These are phyloP conservation scores for Alternaria metachromatica DNA, from an alignment of 2,329 filamentous ascomycete species.

Conservation along the genomic window DNA sequence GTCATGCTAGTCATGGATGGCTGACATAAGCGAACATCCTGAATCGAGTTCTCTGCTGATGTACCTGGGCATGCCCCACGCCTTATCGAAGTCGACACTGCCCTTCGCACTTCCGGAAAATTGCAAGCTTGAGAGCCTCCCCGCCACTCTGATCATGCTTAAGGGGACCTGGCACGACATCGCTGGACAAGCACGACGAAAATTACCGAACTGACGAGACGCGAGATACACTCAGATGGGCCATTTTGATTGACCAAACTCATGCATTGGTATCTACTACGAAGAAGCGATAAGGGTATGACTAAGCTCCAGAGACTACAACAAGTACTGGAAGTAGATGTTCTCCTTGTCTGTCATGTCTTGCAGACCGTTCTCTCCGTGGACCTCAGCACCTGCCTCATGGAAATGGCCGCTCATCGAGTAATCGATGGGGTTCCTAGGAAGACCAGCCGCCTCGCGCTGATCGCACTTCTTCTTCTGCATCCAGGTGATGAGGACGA, in stretches of 20 bases:
- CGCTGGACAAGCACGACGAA: neutral
- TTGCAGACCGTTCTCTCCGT: conserved; percentile 31
- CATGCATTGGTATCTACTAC: neutral
- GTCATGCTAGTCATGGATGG: neutral
- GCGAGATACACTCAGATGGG: neutral
- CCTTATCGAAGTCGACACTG: neutral
- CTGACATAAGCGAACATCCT: neutral
- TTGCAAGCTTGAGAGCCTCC: no score
- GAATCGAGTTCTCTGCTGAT: neutral
- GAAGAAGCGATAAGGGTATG: neutral
- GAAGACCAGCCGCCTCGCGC: conserved; percentile 28
- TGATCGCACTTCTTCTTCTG: conserved; percentile 30
- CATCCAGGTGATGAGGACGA: conserved; percentile 25
- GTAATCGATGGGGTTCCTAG: conserved; percentile 24
- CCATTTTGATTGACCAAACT: neutral
- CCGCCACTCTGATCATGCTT: neutral
- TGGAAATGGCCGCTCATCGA: conserved; percentile 27
- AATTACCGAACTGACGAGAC: neutral
- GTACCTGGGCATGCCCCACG: neutral
- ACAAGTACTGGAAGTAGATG: conserved; percentile 30
- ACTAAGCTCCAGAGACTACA: neutral
- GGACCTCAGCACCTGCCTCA: conserved; percentile 24
- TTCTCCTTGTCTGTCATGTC: conserved; percentile 34
- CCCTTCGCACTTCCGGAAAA: neutral
- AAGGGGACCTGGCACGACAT: neutral